These are phyloP conservation scores for Trichoderma sp. DNA, from an alignment of 2,329 filamentous ascomycete species.

Conservation along the genomic window DNA sequence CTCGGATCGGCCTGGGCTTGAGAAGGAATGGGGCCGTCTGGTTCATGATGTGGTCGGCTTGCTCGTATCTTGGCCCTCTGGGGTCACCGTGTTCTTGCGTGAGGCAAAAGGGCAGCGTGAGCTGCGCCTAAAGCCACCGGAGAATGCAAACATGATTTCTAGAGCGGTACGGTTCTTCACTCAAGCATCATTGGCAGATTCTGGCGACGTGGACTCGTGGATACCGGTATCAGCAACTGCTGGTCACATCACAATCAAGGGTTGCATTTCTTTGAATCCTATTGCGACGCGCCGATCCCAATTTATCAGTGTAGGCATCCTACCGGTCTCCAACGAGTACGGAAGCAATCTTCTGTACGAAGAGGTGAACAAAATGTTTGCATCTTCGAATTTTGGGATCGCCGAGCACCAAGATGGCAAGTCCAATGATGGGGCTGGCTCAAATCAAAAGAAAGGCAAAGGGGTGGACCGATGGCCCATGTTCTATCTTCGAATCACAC, in stretches of 20 bases:
- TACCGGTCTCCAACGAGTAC: slow-evolving; percentile 57
- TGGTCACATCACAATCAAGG: slow-evolving; percentile 60
- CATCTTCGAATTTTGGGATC: slow-evolving; percentile 71
- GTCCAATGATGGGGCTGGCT: slow-evolving; percentile 25
- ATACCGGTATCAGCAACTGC: slow-evolving; percentile 67
- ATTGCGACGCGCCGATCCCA: slow-evolving; percentile 71
- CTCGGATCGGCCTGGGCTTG: slow-evolving; percentile 49
- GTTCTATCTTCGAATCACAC: slow-evolving; percentile 73
- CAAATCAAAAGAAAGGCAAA: slow-evolving; percentile 52
- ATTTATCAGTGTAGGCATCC: slow-evolving; percentile 76
- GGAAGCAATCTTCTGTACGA: slow-evolving; percentile 69
- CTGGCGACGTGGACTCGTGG: slow-evolving; percentile 59
- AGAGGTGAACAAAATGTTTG: slow-evolving; percentile 75
- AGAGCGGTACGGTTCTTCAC: slow-evolving; percentile 53
- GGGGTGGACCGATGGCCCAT: slow-evolving; percentile 81
- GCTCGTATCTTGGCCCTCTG: slow-evolving; percentile 65
- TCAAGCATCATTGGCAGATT: slow-evolving; percentile 63
- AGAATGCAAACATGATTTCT: slow-evolving; percentile 24
- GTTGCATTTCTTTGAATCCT: slow-evolving; percentile 69
- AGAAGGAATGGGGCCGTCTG: slow-evolving; percentile 65
- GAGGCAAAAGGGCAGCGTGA: slow-evolving; percentile 45
- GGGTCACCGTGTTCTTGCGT: slow-evolving; percentile 57
- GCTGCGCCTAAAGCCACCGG: slow-evolving; percentile 36
- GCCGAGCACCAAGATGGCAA: slow-evolving; percentile 45
- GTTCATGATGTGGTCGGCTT: slow-evolving; percentile 59